A percentile compares a stretch with the other conserved stretches of the same genome.
phyloP scores from a whole-genome alignment of 2,329 filamentous ascomycete species.

The Aspergillus udagawae region DNA sequence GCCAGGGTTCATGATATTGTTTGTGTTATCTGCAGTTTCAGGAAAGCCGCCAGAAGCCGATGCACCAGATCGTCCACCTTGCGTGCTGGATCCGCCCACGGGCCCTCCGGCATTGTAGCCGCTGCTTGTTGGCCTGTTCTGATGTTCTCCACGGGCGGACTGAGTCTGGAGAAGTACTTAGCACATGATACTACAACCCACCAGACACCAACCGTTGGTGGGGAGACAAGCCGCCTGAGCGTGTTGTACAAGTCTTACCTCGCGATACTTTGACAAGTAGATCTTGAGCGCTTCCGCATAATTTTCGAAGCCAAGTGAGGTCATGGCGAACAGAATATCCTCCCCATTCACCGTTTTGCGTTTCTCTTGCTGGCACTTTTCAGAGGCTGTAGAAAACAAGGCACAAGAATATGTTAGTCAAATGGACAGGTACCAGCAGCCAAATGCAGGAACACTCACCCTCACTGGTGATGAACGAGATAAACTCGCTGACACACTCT shows the following conservation, averaged over 20 bases:
- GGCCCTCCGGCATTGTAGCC: conserved; percentile 41
- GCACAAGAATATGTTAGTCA: conserved; percentile 1
- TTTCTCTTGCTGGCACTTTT: conserved; percentile 99
- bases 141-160: conserved; percentile 66
- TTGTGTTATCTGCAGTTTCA: conserved; percentile 39
- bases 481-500: conserved; percentile 99
- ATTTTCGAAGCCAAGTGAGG: conserved; percentile 96
- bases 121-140: conserved; percentile 53
- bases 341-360: conserved; percentile 98
- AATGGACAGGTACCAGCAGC: neutral
- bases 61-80: conserved; percentile 28
- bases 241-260: conserved; percentile 63
- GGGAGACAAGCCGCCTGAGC: conserved; percentile 1
- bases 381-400: conserved; percentile 66
- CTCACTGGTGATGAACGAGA: conserved; percentile 99
- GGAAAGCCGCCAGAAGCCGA: conserved; percentile 31
- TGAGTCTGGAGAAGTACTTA: conserved; percentile 62
- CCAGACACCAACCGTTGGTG: conserved; percentile 28
- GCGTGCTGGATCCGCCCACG: conserved; percentile 30
- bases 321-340: conserved; percentile 98
- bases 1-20: conserved; percentile 42
- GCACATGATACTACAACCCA: conserved; percentile 10
- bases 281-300: conserved; percentile 98
- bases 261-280: conserved; percentile 93
- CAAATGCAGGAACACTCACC: conserved; percentile 55